phyloP scores from a whole-genome alignment of 2,329 filamentous ascomycete species.

The Zasmidium angulare region DNA sequence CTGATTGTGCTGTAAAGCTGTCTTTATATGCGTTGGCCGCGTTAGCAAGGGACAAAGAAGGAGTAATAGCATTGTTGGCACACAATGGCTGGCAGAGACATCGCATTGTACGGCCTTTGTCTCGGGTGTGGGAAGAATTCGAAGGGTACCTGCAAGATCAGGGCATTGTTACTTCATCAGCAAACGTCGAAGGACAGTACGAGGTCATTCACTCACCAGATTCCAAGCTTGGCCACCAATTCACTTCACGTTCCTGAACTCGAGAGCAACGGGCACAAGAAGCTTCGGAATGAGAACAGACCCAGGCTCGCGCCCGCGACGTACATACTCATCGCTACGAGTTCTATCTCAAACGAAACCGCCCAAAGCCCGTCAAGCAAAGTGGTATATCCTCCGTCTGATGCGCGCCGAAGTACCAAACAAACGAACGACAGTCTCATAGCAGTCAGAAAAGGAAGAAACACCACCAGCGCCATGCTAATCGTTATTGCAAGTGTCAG shows the following conservation, averaged over 20 bases:
- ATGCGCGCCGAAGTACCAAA: background rate
- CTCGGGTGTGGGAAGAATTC: too few species aligned
- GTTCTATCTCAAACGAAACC: background rate
- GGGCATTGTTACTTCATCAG: too few species aligned
- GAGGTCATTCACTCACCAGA: too few species aligned
- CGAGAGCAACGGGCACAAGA: background rate
- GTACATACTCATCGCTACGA: background rate
- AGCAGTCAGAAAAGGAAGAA: background rate
- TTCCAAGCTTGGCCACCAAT: too few species aligned
- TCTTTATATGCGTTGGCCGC: background rate
- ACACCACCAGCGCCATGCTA: constrained; percentile 20
- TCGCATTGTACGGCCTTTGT: too few species aligned
- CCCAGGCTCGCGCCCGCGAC: background rate
- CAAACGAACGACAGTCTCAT: background rate
- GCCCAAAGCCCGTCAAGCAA: background rate
- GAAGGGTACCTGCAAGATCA: too few species aligned
- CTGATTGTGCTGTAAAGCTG: background rate
- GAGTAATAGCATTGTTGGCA: background rate
- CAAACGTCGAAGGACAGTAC: too few species aligned
- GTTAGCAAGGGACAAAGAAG: too few species aligned
- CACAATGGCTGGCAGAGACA: too few species aligned
- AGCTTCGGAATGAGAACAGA: background rate
- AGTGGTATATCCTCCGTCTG: background rate
- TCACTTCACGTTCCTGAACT: background rate
- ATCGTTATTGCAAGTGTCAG: constrained; percentile 4